A percentile compares a stretch with the other conserved stretches of the same genome.
phyloP scores from a whole-genome alignment of 768 basidiomycete species.

The Podaxis carcinomalis region DNA sequence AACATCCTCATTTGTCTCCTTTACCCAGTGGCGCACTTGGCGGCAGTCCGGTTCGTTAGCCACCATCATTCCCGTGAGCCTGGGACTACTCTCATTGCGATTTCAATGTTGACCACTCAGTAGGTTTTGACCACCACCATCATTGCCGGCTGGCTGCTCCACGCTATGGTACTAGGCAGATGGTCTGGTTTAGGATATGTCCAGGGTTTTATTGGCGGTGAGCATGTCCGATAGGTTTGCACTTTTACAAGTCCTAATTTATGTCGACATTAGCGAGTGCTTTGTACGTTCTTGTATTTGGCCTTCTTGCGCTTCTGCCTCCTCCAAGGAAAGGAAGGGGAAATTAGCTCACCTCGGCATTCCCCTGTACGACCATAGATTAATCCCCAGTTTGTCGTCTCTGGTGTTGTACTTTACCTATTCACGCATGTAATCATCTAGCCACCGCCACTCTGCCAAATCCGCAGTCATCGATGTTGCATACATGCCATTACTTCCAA shows the following conservation, averaged over 20 bases:
- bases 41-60: conserved; percentile 66
- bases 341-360: neutral
- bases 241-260: neutral
- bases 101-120: conserved; percentile 1
- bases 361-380: neutral
- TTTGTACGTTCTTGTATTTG: conserved; percentile 66
- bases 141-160: conserved; percentile 63
- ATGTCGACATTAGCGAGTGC: conserved; percentile 47
- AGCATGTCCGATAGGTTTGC: neutral
- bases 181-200: conserved; percentile 66
- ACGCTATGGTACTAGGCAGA: conserved; percentile 58
- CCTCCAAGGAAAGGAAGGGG: conserved; percentile 41
- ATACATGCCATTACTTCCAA: neutral
- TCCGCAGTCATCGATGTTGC: neutral
- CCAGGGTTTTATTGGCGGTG: conserved; percentile 63
- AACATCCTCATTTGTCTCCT: neutral
- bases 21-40: conserved; percentile 68
- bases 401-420: neutral
- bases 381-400: neutral
- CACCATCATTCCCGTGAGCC: conserved; percentile 57
- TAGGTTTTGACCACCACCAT: conserved; percentile 63
- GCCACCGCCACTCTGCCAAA: neutral
- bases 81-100: neutral
- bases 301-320: conserved; percentile 70
- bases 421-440: neutral